phyloP scores from a whole-genome alignment of 495 filamentous ascomycete species.

The Stereocaulon alpinum region DNA sequence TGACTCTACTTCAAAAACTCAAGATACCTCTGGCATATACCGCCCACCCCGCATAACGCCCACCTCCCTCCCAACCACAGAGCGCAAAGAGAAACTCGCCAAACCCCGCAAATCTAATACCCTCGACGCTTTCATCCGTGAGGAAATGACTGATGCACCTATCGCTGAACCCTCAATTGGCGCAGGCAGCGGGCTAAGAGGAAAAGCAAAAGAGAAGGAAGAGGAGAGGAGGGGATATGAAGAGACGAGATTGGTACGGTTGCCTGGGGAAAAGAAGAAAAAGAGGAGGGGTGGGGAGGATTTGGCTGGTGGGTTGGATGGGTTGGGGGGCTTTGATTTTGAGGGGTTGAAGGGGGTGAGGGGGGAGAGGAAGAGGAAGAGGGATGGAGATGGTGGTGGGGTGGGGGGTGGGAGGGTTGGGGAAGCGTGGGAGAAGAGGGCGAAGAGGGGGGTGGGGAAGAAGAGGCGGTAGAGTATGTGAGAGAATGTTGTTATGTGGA shows the following conservation, averaged over 20 bases:
- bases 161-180: conserved; percentile 42
- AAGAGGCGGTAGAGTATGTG: conserved; percentile 7
- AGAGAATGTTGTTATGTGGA: not conserved
- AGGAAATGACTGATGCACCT: conserved; percentile 42
- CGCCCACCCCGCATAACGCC: conserved; percentile 76
- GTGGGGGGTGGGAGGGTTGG: conserved; percentile 56
- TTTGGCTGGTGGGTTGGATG: conserved; percentile 79
- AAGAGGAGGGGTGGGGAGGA: conserved; percentile 45
- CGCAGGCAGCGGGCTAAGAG: conserved; percentile 22
- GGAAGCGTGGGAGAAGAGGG: conserved; percentile 56
- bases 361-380: conserved; percentile 53
- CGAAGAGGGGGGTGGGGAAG: conserved; percentile 18
- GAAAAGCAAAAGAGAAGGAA: conserved; percentile 44
- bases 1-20: conserved; percentile 15
- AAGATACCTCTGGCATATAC: conserved; percentile 48
- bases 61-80: conserved; percentile 49
- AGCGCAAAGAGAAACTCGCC: conserved; percentile 42
- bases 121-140: conserved; percentile 37
- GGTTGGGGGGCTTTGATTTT: conserved; percentile 54
- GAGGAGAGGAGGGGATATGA: conserved; percentile 33
- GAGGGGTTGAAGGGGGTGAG: conserved; percentile 54
- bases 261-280: conserved; percentile 75
- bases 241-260: conserved; percentile 56
- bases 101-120: conserved; percentile 54
- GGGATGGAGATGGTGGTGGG: conserved; percentile 50